Percentiles rank a stretch among this genome's conserved stretches.
These are phyloP conservation scores for Tephrocybe sp. DNA, from an alignment of 768 basidiomycete species.

Conservation along the genomic window DNA sequence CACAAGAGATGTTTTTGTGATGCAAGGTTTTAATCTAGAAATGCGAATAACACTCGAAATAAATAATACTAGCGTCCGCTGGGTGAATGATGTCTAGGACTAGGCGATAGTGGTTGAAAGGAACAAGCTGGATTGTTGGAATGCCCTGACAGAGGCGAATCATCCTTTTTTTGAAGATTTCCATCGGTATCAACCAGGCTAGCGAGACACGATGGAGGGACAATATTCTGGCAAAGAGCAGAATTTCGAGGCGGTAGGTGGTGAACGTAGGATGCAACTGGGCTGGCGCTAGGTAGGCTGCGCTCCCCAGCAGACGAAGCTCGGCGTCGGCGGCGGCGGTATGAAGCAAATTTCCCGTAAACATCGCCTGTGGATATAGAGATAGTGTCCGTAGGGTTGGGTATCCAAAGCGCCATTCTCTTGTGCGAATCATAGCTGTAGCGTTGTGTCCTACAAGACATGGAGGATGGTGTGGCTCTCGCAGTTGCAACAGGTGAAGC, in stretches of 20 bases:
- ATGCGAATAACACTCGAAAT: not conserved
- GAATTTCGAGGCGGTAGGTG: not conserved
- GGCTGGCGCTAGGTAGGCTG: conserved; percentile 8
- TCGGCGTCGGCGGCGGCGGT: conserved; percentile 35
- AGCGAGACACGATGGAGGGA: conserved; percentile 23
- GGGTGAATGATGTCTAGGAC: conserved; percentile 11
- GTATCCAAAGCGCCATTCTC: conserved; percentile 21
- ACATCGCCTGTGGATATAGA: not conserved
- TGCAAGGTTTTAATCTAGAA: not conserved
- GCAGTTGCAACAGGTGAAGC: not conserved
- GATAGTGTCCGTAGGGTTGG: conserved; percentile 7
- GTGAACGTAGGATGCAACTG: not conserved
- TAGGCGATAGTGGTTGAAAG: conserved; percentile 16
- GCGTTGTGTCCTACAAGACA: not conserved
- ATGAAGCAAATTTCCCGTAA: not conserved
- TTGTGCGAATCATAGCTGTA: conserved; percentile 24
- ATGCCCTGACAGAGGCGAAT: not conserved
- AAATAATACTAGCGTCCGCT: not conserved
- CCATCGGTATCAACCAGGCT: conserved; percentile 18
- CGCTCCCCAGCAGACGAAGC: conserved; percentile 48
- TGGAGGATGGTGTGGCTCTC: not conserved
- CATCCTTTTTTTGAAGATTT: not conserved
- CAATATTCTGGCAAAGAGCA: conserved; percentile 19
- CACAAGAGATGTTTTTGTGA: no score
- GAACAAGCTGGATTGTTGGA: not conserved